These are phyloP conservation scores for Zygosaccharomyces pseudorouxii DNA, from an alignment of 805 yeast species.

Conservation along the genomic window DNA sequence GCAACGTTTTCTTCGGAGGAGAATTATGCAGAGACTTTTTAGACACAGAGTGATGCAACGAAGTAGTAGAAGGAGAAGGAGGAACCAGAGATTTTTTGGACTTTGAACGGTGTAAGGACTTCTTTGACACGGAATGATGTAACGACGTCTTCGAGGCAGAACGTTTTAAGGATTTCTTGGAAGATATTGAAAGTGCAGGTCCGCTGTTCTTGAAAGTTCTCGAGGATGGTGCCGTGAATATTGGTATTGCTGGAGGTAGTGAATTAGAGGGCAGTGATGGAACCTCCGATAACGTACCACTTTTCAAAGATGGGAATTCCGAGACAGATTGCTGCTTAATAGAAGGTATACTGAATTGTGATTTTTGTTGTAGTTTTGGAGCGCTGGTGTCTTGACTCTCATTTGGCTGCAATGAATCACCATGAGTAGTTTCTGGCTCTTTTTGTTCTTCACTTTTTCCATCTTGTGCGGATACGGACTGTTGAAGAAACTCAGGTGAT, in stretches of 20 bases:
- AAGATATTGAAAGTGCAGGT: constrained; percentile 19
- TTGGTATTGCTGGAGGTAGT: constrained; percentile 19
- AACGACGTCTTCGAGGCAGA: constrained; percentile 13
- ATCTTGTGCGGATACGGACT: not conserved
- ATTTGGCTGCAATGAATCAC: not conserved
- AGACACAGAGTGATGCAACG: constrained; percentile 16
- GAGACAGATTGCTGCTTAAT: constrained; percentile 12
- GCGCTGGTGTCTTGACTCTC: constrained; percentile 16
- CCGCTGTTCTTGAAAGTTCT: constrained; percentile 25
- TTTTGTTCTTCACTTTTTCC: not conserved
- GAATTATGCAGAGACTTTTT: constrained; percentile 16
- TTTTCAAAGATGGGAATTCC: not conserved
- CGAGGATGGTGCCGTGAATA: constrained; percentile 30
- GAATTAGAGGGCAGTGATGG: constrained; percentile 15
- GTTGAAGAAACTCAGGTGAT: not conserved
- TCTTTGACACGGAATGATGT: constrained; percentile 10
- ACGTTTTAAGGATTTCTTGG: constrained; percentile 14
- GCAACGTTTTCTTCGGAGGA: constrained; percentile 20
- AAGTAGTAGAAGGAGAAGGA: constrained; percentile 7
- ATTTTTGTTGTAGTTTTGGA: constrained; percentile 29
- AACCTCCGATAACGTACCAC: not conserved
- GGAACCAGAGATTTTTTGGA: constrained; percentile 15
- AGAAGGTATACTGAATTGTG: constrained; percentile 31
- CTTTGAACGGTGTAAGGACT: constrained; percentile 10
- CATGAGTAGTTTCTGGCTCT: not conserved